Percentiles rank a stretch among this genome's conserved stretches.
Evolutionary conservation across 441 rosid species (phyloP).

Genomic region (Eutrema salsugineum): DNA sequence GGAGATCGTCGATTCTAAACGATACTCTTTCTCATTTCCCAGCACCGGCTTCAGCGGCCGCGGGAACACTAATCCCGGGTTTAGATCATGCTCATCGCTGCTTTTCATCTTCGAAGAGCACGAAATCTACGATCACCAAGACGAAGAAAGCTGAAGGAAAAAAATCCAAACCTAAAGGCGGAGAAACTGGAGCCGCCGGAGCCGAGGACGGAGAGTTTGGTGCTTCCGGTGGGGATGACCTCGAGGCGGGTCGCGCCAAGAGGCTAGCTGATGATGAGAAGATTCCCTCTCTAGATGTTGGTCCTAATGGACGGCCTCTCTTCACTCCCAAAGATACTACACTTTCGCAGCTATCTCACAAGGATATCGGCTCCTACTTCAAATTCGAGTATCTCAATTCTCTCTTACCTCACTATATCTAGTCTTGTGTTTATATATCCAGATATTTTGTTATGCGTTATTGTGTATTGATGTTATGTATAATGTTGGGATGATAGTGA

Average conservation of each 20-base stretch:
- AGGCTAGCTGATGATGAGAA: slow-evolving; percentile 64
- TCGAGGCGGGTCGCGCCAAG: slow-evolving; percentile 47
- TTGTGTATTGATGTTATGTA: neutral
- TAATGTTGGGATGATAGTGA: slow-evolving; percentile 38
- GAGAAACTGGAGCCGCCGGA: slow-evolving; percentile 36
- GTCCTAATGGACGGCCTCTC: slow-evolving; percentile 63
- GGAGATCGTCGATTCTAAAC: neutral
- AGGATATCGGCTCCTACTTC: slow-evolving; percentile 66
- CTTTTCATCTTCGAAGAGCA: slow-evolving; percentile 44
- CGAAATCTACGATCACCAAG: slow-evolving; percentile 35
- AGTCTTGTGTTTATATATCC: neutral
- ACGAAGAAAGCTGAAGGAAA: slow-evolving; percentile 45
- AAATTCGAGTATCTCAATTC: slow-evolving; percentile 54
- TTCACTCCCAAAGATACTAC: slow-evolving; percentile 57
- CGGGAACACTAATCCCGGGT: neutral
- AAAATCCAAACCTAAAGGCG: slow-evolving; percentile 38
- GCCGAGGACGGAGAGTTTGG: slow-evolving; percentile 35
- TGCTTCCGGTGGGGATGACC: slow-evolving; percentile 35
- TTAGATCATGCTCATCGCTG: slow-evolving; percentile 21
- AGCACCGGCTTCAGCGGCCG: slow-evolving; percentile 7
- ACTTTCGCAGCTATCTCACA: slow-evolving; percentile 61
- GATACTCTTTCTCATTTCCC: slow-evolving; percentile 13
- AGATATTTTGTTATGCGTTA: neutral
- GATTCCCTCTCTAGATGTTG: slow-evolving; percentile 59
- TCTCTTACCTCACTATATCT: neutral